Percentiles rank a stretch among this genome's conserved stretches.
Conservation (phyloP, 208 protist genomes). For the Sergeia podlipaevii region DNA sequence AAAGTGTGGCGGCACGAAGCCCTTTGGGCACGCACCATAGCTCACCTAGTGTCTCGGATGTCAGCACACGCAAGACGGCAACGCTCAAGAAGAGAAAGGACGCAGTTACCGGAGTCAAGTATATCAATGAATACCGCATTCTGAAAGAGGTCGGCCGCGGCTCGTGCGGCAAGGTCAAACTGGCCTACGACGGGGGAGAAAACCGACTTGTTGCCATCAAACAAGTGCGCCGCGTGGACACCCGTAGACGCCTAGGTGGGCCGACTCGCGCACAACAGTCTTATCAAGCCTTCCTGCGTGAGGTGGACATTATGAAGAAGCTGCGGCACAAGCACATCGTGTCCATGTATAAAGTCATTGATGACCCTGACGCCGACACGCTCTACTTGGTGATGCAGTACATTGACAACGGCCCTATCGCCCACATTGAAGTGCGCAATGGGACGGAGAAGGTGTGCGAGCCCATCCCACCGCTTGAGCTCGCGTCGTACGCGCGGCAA, state of each 20-base stretch:
- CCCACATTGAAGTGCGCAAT: slow-evolving; percentile 21
- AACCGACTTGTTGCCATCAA: slow-evolving; percentile 70
- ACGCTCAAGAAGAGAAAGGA: slow-evolving; percentile 11
- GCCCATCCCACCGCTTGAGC: slow-evolving; percentile 26
- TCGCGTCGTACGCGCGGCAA: slow-evolving; percentile 47
- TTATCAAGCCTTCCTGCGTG: slow-evolving; percentile 50
- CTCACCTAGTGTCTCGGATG: too few species aligned
- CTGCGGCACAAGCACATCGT: slow-evolving; percentile 95
- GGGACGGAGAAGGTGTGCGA: slow-evolving; percentile 25
- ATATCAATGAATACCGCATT: slow-evolving; percentile 76
- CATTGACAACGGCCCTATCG: slow-evolving; percentile 62
- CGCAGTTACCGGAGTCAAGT: slow-evolving; percentile 16
- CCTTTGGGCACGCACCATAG: too few species aligned
- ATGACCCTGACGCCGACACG: slow-evolving; percentile 88
- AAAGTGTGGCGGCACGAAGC: too few species aligned
- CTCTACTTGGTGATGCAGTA: slow-evolving; percentile 94
- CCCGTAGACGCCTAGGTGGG: slow-evolving; percentile 14
- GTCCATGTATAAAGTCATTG: slow-evolving; percentile 93
- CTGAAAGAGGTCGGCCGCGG: slow-evolving; percentile 70
- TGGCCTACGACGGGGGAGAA: slow-evolving; percentile 43
- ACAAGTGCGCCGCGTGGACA: slow-evolving; percentile 41
- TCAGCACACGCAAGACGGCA: slow-evolving; percentile 14
- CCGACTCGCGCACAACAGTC: slow-evolving; percentile 19
- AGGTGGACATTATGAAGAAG: slow-evolving; percentile 96
- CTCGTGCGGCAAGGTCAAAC: slow-evolving; percentile 57